Conservation (phyloP, 2,329 filamentous ascomycete species). For the Xylariaceae sp. region DNA sequence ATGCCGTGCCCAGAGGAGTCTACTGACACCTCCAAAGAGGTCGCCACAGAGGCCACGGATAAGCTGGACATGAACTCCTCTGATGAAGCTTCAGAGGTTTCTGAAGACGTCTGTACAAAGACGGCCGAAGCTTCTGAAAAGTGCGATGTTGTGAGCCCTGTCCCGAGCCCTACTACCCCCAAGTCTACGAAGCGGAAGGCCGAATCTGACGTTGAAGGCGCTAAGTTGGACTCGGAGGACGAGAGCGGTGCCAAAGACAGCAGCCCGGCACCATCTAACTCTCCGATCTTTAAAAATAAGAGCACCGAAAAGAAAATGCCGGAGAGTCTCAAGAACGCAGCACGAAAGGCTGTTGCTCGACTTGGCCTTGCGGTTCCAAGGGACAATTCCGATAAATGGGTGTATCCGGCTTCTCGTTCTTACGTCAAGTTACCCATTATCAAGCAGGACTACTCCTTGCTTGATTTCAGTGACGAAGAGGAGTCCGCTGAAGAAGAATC, state of each 20-base stretch:
- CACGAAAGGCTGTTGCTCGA: constrained; percentile 35
- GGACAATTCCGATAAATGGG: too few species aligned
- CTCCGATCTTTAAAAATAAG: constrained; percentile 17
- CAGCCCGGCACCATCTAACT: constrained; percentile 39
- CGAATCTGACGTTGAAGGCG: constrained; percentile 33
- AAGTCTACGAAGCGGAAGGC: constrained; percentile 28
- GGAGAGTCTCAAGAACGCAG: constrained; percentile 28
- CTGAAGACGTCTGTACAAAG: neutral
- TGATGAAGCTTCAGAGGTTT: neutral
- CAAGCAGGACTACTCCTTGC: constrained; percentile 19
- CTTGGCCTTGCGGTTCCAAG: too few species aligned
- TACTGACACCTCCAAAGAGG: neutral
- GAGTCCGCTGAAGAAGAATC: neutral
- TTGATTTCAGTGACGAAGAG: constrained; percentile 21
- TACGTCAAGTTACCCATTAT: too few species aligned
- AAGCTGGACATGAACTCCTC: neutral
- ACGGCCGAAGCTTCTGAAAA: constrained; percentile 12
- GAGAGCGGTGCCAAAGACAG: constrained; percentile 34
- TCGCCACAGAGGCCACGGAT: neutral
- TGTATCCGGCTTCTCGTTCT: too few species aligned
- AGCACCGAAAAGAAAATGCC: constrained; percentile 23
- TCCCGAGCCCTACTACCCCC: constrained; percentile 27
- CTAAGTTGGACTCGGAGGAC: constrained; percentile 50
- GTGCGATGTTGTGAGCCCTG: constrained; percentile 21
- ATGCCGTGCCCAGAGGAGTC: neutral